phyloP scores from a whole-genome alignment of 306 rosid genomes.

The Casuarina glauca region DNA sequence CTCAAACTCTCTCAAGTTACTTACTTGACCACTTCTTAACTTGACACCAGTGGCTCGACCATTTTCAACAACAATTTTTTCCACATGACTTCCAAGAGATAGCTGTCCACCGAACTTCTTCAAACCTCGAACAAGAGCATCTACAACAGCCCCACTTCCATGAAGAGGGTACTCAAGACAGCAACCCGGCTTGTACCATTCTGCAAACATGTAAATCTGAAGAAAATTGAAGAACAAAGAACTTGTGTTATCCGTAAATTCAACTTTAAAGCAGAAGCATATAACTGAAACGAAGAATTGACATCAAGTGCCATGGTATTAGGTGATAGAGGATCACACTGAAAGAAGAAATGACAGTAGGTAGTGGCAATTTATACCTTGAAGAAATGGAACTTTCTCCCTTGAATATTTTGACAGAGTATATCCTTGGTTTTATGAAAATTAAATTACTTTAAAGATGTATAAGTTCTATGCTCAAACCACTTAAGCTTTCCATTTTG shows the following conservation, averaged over 20 bases:
- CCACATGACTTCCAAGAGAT: slow-evolving; percentile 77
- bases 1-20: slow-evolving; percentile 25
- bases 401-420: background rate
- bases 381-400: background rate
- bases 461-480: slow-evolving; percentile 3
- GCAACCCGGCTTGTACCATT: slow-evolving; percentile 96
- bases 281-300: background rate
- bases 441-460: background rate
- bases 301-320: background rate
- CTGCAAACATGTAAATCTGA: slow-evolving; percentile 95
- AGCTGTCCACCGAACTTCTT: slow-evolving; percentile 82
- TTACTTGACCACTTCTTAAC: slow-evolving; percentile 76
- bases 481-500: background rate
- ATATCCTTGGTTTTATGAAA: background rate
- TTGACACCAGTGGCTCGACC: slow-evolving; percentile 81
- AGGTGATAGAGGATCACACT: background rate
- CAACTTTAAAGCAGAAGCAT: slow-evolving; percentile 1
- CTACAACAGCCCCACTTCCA: slow-evolving; percentile 77
- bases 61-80: slow-evolving; percentile 66
- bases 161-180: slow-evolving; percentile 85
- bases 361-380: background rate
- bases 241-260: slow-evolving; percentile 11
- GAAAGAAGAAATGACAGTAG: background rate
- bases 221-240: slow-evolving; percentile 8
- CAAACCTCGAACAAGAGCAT: slow-evolving; percentile 82